phyloP scores from a whole-genome alignment of 805 yeast species.

The Saturnispora gosingensis region DNA sequence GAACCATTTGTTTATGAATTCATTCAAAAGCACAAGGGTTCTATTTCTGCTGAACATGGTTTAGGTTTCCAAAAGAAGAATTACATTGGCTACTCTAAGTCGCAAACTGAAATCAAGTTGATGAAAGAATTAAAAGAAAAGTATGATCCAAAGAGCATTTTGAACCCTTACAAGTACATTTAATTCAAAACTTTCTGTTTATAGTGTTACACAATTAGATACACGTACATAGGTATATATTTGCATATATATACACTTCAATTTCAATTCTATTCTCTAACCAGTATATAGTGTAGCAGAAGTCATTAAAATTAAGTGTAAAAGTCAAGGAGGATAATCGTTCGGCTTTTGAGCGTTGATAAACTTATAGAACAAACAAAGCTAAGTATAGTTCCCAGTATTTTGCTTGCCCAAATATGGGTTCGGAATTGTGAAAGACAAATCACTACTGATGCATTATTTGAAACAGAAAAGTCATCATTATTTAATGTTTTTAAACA shows the following conservation, averaged over 20 bases:
- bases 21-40: conserved; percentile 65
- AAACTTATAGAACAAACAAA: too few relatives aligned
- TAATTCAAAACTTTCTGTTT: conserved; percentile 20
- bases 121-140: conserved; percentile 72
- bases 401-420: too few relatives aligned
- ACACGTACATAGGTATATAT: background rate
- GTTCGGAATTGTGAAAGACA: too few relatives aligned
- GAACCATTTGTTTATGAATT: conserved; percentile 96
- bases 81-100: conserved; percentile 79
- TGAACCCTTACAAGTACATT: conserved; percentile 92
- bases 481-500: too few relatives aligned
- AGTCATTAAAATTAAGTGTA: too few relatives aligned
- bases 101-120: conserved; percentile 55
- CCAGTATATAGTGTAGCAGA: background rate
- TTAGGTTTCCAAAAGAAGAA: conserved; percentile 94
- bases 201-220: background rate
- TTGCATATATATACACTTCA: background rate
- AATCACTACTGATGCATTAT: too few relatives aligned
- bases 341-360: too few relatives aligned
- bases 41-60: conserved; percentile 96
- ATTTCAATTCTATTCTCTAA: background rate
- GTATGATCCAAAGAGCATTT: conserved; percentile 83
- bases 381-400: too few relatives aligned
- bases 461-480: too few relatives aligned
- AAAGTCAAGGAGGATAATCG: too few relatives aligned